Evolutionary conservation across 306 rosid genomes (phyloP), one percentile per base, ranked within the genome.

Genomic region (Comarum palustre): DNA sequence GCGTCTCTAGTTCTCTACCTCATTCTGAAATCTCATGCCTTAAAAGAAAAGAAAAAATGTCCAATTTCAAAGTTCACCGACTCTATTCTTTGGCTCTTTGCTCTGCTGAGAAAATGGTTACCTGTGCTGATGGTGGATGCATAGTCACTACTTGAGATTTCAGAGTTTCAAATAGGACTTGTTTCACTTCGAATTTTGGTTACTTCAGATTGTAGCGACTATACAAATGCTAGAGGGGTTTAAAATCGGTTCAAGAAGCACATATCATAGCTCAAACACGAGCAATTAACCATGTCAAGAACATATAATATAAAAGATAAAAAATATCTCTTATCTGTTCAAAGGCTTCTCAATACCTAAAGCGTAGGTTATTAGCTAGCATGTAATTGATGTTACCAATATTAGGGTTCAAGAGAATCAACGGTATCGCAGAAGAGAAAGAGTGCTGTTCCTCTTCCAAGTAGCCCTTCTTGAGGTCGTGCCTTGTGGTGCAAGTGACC

Each of bases 381-480:
- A n/a, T 11, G 8, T 6, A n/a, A 17, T 27, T 12, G 36, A 12
- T 50, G 45, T 12, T 46, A 13, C 27, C 68, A 20, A 9, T 9
- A 45, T 41, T 9, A 41, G 45, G 45, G 24, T 25, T 34, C 34
- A 16, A 14, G 29, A 42, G 14, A 47, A 19, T 81, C 75, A 73
- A 51, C 83, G 79, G 74, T 76, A 79, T 3, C 74, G 79, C 4
- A 39, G 81, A 57, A 83, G 86, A 48, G 86, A 83, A 16, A 76
- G 73, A 7, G 78, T 75, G 60, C 72, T 78, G 78, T 75, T 82
- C 45, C 73, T 82, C 80, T 75, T 75, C 83, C 83, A 78, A 9
- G 57, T 78, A 12, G 80, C 83, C 75, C 96, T 84, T 82, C 96
- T 90, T 36, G 98, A 93, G 96, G 97, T 22, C 93, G 80, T 5